A percentile compares a stretch with the other conserved stretches of the same genome.
Evolutionary conservation across 352 stramenopile species (phyloP).

Genomic region (Phytophthora litchii): DNA sequence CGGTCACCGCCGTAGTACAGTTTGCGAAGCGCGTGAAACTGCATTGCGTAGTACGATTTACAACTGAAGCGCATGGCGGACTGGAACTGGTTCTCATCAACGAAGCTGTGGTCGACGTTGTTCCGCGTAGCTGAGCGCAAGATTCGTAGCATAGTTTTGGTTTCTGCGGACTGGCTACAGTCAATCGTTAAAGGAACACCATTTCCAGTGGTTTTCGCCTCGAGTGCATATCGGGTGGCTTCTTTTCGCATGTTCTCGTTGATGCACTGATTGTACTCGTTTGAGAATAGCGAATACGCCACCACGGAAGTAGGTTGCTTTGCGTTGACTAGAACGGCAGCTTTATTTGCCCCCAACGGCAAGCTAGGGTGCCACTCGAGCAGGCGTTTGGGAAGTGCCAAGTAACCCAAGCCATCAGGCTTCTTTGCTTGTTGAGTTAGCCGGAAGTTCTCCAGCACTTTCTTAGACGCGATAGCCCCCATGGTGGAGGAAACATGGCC

Average conservation of each 20-base stretch:
- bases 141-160: conserved; percentile 63
- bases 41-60: conserved; percentile 91
- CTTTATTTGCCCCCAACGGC: conserved; percentile 70
- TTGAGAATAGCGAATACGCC: conserved; percentile 86
- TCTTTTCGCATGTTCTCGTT: conserved; percentile 75
- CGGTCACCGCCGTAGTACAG: conserved; percentile 86
- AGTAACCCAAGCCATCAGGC: conserved; percentile 59
- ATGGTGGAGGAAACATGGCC: conserved; percentile 63
- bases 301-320: conserved; percentile 86
- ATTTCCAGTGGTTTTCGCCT: conserved; percentile 41
- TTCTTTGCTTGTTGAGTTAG: conserved; percentile 72
- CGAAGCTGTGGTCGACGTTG: conserved; percentile 87
- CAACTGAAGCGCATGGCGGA: conserved; percentile 81
- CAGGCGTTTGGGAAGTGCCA: conserved; percentile 81
- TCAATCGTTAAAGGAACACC: conserved; percentile 30
- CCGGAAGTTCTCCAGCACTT: conserved; percentile 70
- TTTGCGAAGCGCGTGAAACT: conserved; percentile 85
- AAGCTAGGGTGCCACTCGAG: conserved; percentile 85
- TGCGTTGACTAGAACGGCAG: conserved; percentile 77
- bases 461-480: conserved; percentile 61
- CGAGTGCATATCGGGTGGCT: conserved; percentile 42
- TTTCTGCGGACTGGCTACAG: conserved; percentile 35
- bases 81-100: conserved; percentile 89
- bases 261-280: conserved; percentile 77
- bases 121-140: conserved; percentile 70